Conservation (phyloP, 441 rosid genomes). For the Croton setiger region DNA sequence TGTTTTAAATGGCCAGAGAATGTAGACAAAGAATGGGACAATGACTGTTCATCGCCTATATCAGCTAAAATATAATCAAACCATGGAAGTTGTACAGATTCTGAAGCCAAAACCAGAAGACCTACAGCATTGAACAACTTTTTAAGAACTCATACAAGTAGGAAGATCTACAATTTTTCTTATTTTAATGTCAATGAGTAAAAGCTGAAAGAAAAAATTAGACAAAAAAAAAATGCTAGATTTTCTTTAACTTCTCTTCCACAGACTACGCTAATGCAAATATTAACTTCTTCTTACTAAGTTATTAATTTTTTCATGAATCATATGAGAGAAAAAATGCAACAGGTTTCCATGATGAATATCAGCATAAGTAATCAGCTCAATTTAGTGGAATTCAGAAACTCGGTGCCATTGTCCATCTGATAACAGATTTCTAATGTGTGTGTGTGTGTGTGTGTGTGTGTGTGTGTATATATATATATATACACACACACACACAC, state of each 20-base stretch:
- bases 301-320: constrained; percentile 7
- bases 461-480: too few species aligned
- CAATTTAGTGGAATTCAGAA: constrained; percentile 3
- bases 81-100: constrained; percentile 88
- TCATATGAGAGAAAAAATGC: neutral
- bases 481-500: too few species aligned
- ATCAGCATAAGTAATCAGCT: neutral
- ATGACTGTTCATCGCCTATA: constrained; percentile 94
- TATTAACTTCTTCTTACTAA: constrained; percentile 4
- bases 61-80: constrained; percentile 91
- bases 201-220: neutral
- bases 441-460: too few species aligned
- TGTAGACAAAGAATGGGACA: constrained; percentile 89
- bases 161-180: neutral
- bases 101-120: constrained; percentile 79
- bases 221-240: neutral
- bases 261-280: neutral
- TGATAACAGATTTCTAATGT: constrained; percentile 1
- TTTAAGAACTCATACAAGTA: constrained; percentile 11
- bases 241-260: neutral
- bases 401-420: constrained; percentile 1
- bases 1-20: constrained; percentile 95
- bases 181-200: too few species aligned
- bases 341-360: neutral
- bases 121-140: constrained; percentile 46